phyloP scores from a whole-genome alignment of 1,284 basidiomycete species.

The Puccinia brachypodii region DNA sequence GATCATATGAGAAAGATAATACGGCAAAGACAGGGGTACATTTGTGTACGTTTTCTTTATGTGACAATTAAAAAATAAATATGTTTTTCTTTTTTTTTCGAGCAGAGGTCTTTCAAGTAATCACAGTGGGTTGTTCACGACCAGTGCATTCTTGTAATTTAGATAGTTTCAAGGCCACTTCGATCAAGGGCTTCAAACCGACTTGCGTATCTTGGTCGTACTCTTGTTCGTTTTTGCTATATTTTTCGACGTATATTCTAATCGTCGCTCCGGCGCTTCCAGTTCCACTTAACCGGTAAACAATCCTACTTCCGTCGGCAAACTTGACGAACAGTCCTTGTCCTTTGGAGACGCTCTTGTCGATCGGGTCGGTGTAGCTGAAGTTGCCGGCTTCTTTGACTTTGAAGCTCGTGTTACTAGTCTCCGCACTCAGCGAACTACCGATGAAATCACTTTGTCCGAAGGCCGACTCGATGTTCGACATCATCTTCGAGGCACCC shows the following conservation, averaged over 20 bases:
- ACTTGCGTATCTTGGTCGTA: constrained; percentile 76
- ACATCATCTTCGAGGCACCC: constrained; percentile 82
- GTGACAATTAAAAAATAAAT: background rate
- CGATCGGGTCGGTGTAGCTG: constrained; percentile 95
- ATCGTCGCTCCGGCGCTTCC: constrained; percentile 89
- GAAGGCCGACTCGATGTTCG: constrained; percentile 72
- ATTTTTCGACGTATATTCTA: constrained; percentile 65
- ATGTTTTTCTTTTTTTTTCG: background rate
- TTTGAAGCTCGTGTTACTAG: constrained; percentile 72
- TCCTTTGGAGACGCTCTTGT: constrained; percentile 86
- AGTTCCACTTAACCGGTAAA: constrained; percentile 93
- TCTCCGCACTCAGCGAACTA: constrained; percentile 67
- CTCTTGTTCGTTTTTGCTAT: constrained; percentile 76
- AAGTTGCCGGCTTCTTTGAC: constrained; percentile 82
- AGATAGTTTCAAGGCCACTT: constrained; percentile 80
- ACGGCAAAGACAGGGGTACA: background rate
- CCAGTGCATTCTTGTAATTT: constrained; percentile 83
- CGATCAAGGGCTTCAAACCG: constrained; percentile 90
- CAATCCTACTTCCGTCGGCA: constrained; percentile 84
- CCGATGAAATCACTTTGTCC: constrained; percentile 68
- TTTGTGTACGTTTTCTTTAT: background rate
- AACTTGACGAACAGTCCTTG: constrained; percentile 94
- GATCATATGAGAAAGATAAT: background rate
- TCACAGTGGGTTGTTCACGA: constrained; percentile 88
- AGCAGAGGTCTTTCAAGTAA: constrained; percentile 63